phyloP scores from a whole-genome alignment of 139 green algal species.

The Astrephomene gubernaculifera region DNA sequence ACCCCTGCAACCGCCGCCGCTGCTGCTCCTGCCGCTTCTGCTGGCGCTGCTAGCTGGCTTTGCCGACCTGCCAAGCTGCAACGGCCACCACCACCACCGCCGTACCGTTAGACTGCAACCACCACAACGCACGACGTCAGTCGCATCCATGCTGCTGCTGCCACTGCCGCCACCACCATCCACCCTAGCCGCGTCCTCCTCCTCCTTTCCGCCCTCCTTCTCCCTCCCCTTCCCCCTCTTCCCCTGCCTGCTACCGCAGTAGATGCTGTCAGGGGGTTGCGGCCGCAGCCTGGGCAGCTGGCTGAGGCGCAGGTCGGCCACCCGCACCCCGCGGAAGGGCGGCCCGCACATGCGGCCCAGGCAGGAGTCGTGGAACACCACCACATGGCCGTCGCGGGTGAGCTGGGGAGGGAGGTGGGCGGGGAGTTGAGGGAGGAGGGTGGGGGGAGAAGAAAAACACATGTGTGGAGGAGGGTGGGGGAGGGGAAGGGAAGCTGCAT shows the following conservation, averaged over 20 bases:
- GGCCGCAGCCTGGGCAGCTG: conserved; percentile 23
- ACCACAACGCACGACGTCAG: no score
- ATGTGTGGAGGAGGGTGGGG: not conserved
- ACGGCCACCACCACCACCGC: no score
- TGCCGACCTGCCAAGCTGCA: no score
- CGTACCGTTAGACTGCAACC: no score
- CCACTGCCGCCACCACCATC: not conserved
- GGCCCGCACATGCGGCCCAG: conserved; percentile 14
- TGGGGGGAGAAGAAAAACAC: not conserved
- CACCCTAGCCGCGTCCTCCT: not conserved
- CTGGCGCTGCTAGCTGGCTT: no score
- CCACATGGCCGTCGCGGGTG: conserved; percentile 12
- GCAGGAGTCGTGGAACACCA: conserved; percentile 35
- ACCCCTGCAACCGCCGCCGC: no score
- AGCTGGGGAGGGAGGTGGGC: not conserved
- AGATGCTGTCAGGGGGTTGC: conserved; percentile 3
- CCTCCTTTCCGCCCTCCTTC: not conserved
- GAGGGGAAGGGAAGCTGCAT: not conserved
- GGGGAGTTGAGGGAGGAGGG: no score
- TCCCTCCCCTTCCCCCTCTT: not conserved
- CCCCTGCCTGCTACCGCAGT: not conserved
- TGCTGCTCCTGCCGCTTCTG: no score
- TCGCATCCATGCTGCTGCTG: not conserved
- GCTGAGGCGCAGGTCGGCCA: not conserved
- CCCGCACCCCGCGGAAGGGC: not conserved